phyloP scores from a whole-genome alignment of 2,329 filamentous ascomycete genomes.

The Trichoderma pleuroti region DNA sequence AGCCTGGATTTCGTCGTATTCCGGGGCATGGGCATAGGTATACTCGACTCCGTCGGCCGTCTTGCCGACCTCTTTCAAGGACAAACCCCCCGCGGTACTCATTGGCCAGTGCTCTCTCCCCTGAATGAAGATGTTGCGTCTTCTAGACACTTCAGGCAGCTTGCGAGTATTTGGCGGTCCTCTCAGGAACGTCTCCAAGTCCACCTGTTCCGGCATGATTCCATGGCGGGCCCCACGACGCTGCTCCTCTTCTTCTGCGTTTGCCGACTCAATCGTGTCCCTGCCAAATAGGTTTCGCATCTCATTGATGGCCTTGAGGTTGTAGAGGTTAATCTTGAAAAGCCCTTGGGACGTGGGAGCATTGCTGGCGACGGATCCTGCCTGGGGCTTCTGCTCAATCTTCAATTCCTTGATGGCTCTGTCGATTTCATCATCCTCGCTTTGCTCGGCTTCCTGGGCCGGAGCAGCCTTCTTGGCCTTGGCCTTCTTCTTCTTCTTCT shows the following conservation, averaged over 20 bases:
- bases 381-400: slow-evolving; percentile 27
- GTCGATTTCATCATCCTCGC: slow-evolving; percentile 53
- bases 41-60: slow-evolving; percentile 59
- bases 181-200: slow-evolving; percentile 54
- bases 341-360: slow-evolving; percentile 38
- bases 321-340: slow-evolving; percentile 56
- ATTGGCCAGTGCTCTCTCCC: slow-evolving; percentile 85
- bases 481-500: slow-evolving; percentile 40
- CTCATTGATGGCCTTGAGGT: slow-evolving; percentile 84
- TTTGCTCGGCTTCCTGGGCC: slow-evolving; percentile 21
- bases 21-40: slow-evolving; percentile 68
- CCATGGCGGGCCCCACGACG: slow-evolving; percentile 33
- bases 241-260: slow-evolving; percentile 48
- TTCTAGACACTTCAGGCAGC: slow-evolving; percentile 66
- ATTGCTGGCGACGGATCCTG: slow-evolving; percentile 15
- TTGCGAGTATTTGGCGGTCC: slow-evolving; percentile 55
- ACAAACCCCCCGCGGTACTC: slow-evolving; percentile 73
- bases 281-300: slow-evolving; percentile 66
- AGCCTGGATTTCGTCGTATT: slow-evolving; percentile 71
- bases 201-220: slow-evolving; percentile 48
- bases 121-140: slow-evolving; percentile 79
- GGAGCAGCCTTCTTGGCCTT: slow-evolving; percentile 31
- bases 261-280: slow-evolving; percentile 54
- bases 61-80: slow-evolving; percentile 63
- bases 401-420: slow-evolving; percentile 50